Evolutionary conservation across 768 basidiomycete species (phyloP).

Genomic region (Podaxis sp.): DNA sequence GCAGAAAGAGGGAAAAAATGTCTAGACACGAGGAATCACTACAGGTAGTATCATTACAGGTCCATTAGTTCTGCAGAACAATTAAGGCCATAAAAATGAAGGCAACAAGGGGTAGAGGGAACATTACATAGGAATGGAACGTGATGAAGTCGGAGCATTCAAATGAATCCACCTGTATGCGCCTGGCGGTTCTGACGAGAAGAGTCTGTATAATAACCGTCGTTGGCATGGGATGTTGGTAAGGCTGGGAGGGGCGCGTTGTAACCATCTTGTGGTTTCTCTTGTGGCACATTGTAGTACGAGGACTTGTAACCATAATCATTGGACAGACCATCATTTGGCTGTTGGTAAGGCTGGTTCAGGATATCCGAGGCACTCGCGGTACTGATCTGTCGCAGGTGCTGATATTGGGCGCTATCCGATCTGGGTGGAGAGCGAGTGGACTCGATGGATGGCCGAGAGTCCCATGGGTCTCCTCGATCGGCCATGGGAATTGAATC

Average conservation of each 20-base stretch:
- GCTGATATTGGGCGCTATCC: slow-evolving; percentile 33
- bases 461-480: slow-evolving; percentile 71
- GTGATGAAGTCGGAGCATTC: neutral
- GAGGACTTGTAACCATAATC: slow-evolving; percentile 30
- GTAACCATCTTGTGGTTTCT: slow-evolving; percentile 21
- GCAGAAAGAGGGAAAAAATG: neutral
- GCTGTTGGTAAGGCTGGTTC: slow-evolving; percentile 45
- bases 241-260: slow-evolving; percentile 33
- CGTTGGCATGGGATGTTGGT: slow-evolving; percentile 37
- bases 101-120: neutral
- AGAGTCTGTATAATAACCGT: slow-evolving; percentile 26
- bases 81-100: neutral
- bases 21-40: neutral
- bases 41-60: neutral
- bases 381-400: slow-evolving; percentile 53
- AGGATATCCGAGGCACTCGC: slow-evolving; percentile 56
- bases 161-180: slow-evolving; percentile 13
- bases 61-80: slow-evolving; percentile 25
- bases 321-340: slow-evolving; percentile 39
- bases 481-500: slow-evolving; percentile 63
- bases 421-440: slow-evolving; percentile 14
- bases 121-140: slow-evolving; percentile 2
- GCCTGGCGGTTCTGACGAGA: slow-evolving; percentile 26
- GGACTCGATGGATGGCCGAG: slow-evolving; percentile 47
- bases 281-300: slow-evolving; percentile 30